Conservation (phyloP, 352 stramenopile genomes). For the Phytophthora niederhauseri region DNA sequence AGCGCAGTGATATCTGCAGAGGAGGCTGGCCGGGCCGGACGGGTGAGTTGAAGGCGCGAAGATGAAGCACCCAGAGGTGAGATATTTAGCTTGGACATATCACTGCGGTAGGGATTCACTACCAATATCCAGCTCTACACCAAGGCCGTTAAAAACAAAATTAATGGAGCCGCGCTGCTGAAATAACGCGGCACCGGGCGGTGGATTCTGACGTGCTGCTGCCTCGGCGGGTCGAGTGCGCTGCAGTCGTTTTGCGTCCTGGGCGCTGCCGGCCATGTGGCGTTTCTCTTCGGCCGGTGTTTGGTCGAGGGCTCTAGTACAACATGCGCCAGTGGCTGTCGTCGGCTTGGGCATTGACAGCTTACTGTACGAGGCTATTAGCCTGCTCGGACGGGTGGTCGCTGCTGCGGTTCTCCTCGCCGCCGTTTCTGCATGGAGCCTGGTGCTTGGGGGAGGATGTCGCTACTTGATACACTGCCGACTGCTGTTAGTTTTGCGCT, state of each 20-base stretch:
- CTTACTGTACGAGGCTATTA: background rate
- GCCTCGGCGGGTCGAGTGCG: background rate
- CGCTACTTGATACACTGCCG: background rate
- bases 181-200: constrained; percentile 1
- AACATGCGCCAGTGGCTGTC: constrained; percentile 25
- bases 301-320: constrained; percentile 13
- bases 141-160: constrained; percentile 4
- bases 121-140: constrained; percentile 14
- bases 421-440: constrained; percentile 1
- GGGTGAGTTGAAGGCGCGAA: constrained; percentile 15
- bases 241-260: background rate
- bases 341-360: constrained; percentile 9
- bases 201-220: constrained; percentile 29
- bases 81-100: constrained; percentile 15
- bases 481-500: background rate
- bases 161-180: background rate
- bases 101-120: background rate
- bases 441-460: background rate
- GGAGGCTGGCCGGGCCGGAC: background rate
- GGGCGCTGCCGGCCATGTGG: constrained; percentile 2
- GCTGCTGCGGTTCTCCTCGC: background rate
- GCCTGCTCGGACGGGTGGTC: background rate
- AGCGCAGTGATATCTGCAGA: constrained; percentile 18
- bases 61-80: constrained; percentile 19
- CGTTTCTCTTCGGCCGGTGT: constrained; percentile 24